Conservation (phyloP, 106 monocot genomes). For the Dendrobium officinale region DNA sequence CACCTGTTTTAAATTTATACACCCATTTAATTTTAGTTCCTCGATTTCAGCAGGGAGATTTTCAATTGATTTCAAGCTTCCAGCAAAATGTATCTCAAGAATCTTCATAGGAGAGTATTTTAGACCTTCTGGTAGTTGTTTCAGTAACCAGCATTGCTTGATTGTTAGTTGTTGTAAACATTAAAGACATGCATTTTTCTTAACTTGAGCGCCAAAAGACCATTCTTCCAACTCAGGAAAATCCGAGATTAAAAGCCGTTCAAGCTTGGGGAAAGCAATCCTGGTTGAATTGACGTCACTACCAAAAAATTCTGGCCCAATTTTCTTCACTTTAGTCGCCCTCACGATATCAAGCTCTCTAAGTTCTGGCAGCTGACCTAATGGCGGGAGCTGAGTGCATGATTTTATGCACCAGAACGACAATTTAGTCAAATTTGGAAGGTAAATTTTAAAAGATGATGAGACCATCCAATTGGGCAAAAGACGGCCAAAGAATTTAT, state of each 20-base stretch:
- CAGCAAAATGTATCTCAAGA: background rate
- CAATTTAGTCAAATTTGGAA: no score
- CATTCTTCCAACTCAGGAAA: conserved; percentile 32
- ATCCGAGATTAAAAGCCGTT: background rate
- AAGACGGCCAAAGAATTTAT: background rate
- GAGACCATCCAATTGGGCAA: conserved; percentile 5
- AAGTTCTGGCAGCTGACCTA: background rate
- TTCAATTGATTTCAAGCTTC: background rate
- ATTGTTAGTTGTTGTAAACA: background rate
- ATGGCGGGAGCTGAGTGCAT: no score
- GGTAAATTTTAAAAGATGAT: no score
- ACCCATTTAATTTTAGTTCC: background rate
- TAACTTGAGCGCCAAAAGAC: conserved; percentile 1
- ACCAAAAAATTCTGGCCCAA: background rate
- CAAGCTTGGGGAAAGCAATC: conserved; percentile 25
- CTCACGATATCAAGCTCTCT: background rate
- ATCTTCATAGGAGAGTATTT: conserved; percentile 6
- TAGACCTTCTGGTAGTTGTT: conserved; percentile 14
- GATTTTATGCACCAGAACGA: no score
- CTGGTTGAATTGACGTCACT: background rate
- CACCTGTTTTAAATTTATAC: background rate
- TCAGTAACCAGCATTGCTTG: conserved; percentile 5
- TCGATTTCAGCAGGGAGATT: background rate
- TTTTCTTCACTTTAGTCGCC: background rate
- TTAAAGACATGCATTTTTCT: background rate